Evolutionary conservation across 305 asterid species (phyloP).

Genomic region (Euphrasia arctica): DNA sequence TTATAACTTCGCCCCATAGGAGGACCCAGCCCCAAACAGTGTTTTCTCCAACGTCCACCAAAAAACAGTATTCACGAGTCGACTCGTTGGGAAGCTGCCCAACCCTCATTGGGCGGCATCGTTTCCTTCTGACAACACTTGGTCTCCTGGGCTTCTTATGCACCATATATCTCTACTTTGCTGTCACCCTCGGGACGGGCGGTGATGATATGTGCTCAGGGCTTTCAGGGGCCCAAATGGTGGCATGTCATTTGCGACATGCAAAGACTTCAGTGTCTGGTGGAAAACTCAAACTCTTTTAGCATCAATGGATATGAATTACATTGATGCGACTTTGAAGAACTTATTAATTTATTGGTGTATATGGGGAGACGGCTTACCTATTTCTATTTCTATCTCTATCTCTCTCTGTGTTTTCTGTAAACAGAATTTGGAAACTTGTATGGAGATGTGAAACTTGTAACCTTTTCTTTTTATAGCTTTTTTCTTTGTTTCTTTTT

Average conservation of each 20-base stretch:
- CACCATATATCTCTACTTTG: conserved; percentile 80
- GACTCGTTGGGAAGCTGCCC: conserved; percentile 49
- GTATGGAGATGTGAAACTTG: no score
- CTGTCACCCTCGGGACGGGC: conserved; percentile 58
- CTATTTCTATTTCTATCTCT: no score
- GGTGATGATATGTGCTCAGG: conserved; percentile 31
- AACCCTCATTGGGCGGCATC: conserved; percentile 60
- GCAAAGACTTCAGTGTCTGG: conserved; percentile 28
- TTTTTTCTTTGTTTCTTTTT: no score
- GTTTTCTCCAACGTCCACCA: conserved; percentile 36
- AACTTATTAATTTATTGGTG: no score
- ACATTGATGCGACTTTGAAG: not conserved
- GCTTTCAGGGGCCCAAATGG: conserved; percentile 29
- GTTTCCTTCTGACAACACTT: conserved; percentile 68
- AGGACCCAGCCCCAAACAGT: conserved; percentile 50
- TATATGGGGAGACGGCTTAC: no score
- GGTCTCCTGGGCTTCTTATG: conserved; percentile 63
- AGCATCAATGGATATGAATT: conserved; percentile 1
- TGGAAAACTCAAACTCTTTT: conserved; percentile 41
- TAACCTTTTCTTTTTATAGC: no score
- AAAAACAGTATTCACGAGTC: conserved; percentile 39
- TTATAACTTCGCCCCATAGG: conserved; percentile 60
- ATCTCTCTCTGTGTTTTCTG: no score
- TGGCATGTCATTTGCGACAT: conserved; percentile 30
- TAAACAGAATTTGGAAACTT: no score